Conservation (phyloP, 192 early-diverging fungal genomes). For the Coemansia sp. region DNA sequence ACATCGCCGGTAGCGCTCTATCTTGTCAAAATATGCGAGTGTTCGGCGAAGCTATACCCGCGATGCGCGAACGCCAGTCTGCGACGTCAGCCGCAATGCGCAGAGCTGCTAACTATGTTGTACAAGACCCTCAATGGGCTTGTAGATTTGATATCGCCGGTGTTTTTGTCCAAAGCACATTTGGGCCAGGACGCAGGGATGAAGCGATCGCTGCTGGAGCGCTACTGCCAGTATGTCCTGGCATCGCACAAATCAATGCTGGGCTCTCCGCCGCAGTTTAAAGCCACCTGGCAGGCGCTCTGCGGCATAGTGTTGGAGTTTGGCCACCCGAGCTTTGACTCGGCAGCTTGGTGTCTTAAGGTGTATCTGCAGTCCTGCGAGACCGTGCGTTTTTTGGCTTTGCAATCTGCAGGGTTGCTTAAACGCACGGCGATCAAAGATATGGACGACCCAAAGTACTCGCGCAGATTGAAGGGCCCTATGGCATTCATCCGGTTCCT, state of each 20-base stretch:
- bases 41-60: conserved; percentile 10
- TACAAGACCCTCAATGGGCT: conserved; percentile 7
- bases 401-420: conserved; percentile 8
- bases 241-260: conserved; percentile 16
- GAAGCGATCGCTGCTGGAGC: conserved; percentile 22
- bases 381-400: conserved; percentile 7
- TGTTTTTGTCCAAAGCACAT: conserved; percentile 21
- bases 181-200: conserved; percentile 13
- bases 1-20: conserved; percentile 19
- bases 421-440: background rate
- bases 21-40: conserved; percentile 20
- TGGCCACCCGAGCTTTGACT: conserved; percentile 16
- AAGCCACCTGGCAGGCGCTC: conserved; percentile 20
- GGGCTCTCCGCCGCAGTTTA: conserved; percentile 27
- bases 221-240: conserved; percentile 13
- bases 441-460: conserved; percentile 8
- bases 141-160: conserved; percentile 13
- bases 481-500: conserved; percentile 36
- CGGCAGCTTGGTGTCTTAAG: conserved; percentile 7
- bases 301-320: conserved; percentile 18
- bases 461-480: conserved; percentile 13
- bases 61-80: conserved; percentile 4
- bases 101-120: background rate
- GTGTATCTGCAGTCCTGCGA: conserved; percentile 22
- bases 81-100: background rate